Base-by-base conservation (phyloP, 1,284 basidiomycete genomes). In the Cystobasidiaceae sp. region DNA sequence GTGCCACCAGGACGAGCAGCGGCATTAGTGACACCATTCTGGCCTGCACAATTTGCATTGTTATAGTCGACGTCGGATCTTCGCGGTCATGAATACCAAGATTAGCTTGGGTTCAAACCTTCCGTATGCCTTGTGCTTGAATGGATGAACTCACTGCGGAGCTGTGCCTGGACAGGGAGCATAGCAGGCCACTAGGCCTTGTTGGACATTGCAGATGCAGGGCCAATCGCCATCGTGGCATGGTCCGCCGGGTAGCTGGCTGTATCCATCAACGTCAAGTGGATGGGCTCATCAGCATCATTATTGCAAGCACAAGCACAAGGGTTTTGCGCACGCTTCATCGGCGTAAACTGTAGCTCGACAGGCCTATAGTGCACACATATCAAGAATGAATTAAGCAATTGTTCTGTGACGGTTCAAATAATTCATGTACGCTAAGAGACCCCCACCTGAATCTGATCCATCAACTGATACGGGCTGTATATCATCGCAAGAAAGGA, bases 191-290 rank as follows among this genome's bases (percentile, higher is more conserved):
- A 64, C 19, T 3, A 62, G 28, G 3, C 61, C 61, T 37, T 64
- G 61, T 27, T 64, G 61, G 9, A 64, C 51, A 48, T 64, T 64
- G 21, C 61, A 64, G 27, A 64, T 55, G 25, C 61, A 64, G 7
- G 27, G 43, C 61, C 61, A 64, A 32, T 55, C 51, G 23, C 23
- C 49, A 23, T 33, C 41, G 34, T 19, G 32, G 45, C 61, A 56
- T 19, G 60, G 60, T 30, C 61, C 61, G 33, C 51, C 51, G 28
- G 61, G 61, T 19, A 55, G 61, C 13, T 28, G 30, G n/a, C 54
- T 56, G 54, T 32, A 39, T 41, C 23, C 11, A 23, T 5, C 25
- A 21, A n/a, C 8, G 33, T 25, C 15, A 13, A 50, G 17, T 13
- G 28, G 23, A 55, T 11, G 28, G 37, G n/a, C n/a, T 39, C 49